A percentile compares a stretch with the other conserved stretches of the same genome.
phyloP scores from a whole-genome alignment of 352 stramenopile species.

The Phytophthora rubi region DNA sequence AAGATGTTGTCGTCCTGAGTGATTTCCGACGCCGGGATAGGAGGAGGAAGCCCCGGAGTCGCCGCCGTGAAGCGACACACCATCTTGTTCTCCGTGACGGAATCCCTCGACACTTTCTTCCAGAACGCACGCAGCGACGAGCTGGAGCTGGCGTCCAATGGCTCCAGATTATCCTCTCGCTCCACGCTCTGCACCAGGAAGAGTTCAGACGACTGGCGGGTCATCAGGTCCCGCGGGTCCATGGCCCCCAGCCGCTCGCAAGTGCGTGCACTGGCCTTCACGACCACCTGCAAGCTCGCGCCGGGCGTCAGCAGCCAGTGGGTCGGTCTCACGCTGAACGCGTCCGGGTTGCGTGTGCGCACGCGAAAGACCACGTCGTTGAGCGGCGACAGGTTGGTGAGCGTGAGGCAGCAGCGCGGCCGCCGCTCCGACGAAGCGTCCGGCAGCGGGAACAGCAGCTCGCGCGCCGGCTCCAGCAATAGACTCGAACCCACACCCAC shows the following conservation, averaged over 20 bases:
- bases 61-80: conserved; percentile 56
- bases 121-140: conserved; percentile 57
- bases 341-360: conserved; percentile 76
- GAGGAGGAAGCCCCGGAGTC: neutral
- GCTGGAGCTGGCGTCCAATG: conserved; percentile 43
- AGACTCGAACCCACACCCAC: conserved; percentile 77
- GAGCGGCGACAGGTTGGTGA: conserved; percentile 72
- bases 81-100: conserved; percentile 69
- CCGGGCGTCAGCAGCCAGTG: conserved; percentile 62
- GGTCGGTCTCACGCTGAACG: conserved; percentile 77
- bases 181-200: conserved; percentile 72
- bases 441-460: conserved; percentile 53
- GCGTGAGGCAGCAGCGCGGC: conserved; percentile 41
- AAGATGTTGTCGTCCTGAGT: conserved; percentile 22
- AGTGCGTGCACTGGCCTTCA: conserved; percentile 47
- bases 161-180: conserved; percentile 43
- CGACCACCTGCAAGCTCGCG: conserved; percentile 37
- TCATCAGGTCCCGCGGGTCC: conserved; percentile 37
- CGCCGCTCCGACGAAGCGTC: conserved; percentile 15
- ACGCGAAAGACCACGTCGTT: conserved; percentile 78
- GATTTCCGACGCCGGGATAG: neutral
- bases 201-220: conserved; percentile 48
- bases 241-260: conserved; percentile 45
- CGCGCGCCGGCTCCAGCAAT: conserved; percentile 69
- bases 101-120: conserved; percentile 58